These are phyloP conservation scores for Geosmithia flava DNA, from an alignment of 2,329 filamentous ascomycete species.

Conservation along the genomic window DNA sequence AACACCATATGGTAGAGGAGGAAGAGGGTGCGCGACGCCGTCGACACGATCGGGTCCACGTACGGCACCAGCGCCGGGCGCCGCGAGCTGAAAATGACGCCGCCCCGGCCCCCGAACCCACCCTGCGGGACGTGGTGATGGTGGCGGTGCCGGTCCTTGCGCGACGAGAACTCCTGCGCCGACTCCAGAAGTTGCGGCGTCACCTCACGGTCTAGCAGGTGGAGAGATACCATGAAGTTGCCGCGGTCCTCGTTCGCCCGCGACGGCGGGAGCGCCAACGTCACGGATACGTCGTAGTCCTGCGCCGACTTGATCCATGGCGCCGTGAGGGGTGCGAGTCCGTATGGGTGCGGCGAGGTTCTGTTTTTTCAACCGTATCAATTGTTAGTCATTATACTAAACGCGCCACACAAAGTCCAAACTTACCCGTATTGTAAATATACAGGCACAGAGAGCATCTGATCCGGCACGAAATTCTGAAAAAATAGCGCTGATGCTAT, in stretches of 20 bases:
- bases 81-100: conserved; percentile 48
- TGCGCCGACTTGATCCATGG: conserved; percentile 55
- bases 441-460: conserved; percentile 37
- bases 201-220: conserved; percentile 42
- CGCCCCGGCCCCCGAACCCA: not conserved
- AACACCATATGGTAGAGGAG: conserved; percentile 60
- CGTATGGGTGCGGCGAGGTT: conserved; percentile 39
- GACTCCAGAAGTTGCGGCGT: conserved; percentile 10
- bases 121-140: no score
- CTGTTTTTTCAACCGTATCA: conserved; percentile 16
- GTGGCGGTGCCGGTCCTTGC: conserved; percentile 2
- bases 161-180: conserved; percentile 14
- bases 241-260: conserved; percentile 62
- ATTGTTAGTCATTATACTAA: conserved; percentile 8
- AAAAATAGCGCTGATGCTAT: conserved; percentile 41
- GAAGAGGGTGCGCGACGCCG: conserved; percentile 45
- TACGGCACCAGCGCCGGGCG: conserved; percentile 74
- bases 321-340: conserved; percentile 29
- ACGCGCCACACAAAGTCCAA: not conserved
- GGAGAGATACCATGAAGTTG: conserved; percentile 89
- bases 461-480: conserved; percentile 42
- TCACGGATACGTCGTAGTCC: conserved; percentile 72
- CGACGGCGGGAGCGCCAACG: conserved; percentile 67
- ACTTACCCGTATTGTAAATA: conserved; percentile 46
- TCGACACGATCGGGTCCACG: conserved; percentile 54